Base-by-base conservation (phyloP, 2,329 filamentous ascomycete species). In the Phoma sp. region DNA sequence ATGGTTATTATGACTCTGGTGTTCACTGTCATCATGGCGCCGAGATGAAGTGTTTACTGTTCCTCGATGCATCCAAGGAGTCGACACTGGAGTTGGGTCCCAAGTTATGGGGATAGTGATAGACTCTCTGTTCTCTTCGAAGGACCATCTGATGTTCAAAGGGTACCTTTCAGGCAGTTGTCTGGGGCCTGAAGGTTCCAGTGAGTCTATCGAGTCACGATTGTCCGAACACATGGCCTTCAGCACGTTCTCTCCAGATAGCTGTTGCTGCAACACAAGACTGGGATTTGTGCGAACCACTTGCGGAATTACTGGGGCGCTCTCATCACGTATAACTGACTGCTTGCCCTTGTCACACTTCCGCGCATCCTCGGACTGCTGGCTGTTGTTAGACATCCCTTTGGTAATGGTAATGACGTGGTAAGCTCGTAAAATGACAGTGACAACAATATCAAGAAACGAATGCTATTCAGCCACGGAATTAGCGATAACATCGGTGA, bases 291-390 rank as follows among this genome's bases (percentile, higher is more conserved):
- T 13, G 17, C 17, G 31, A 29, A n/a, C n/a, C 24, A 10, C 13
- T 5, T 21, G 19, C 12, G 21, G 22, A 3, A 15, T 13, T 19
- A 6, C 29, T 37, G 46, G 22, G 12, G 22, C 10, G 8, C 9
- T 15, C 2, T 40, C 27, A 8, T 32, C 22, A 7, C 13, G 19
- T 37, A 31, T 4, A 7, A 21, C 21, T n/a, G 21, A n/a, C 22
- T 36, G 49, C n/a, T 52, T 36, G 29, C 49, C 43, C 12, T 40
- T 46, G 12, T 41, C 36, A 8, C 9, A 41, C n/a, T 27, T 36
- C 19, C 24, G 32, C 15, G 12, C 21, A n/a, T 32, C 32, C 22
- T 47, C 37, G 22, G 22, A 33, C 10, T 19, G 35, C 19, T 37
- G 35, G 21, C 38, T 33, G 6, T 39, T 21, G 12, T 10, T n/a